Conservation (phyloP, 257 asterid genomes). For the Ligustrum vulgare region DNA sequence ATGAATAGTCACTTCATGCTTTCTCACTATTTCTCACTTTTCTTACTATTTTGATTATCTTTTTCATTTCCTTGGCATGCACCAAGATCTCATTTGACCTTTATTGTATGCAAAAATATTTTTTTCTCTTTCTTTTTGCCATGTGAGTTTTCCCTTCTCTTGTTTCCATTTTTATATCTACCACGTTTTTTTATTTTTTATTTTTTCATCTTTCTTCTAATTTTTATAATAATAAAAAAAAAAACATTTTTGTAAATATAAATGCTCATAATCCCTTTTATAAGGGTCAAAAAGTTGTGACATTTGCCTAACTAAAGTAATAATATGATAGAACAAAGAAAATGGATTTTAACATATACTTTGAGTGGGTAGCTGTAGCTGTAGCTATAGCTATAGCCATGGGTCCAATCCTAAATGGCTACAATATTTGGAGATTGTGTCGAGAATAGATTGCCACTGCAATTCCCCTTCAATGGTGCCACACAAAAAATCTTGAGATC, state of each 20-base stretch:
- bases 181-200: too few relatives aligned
- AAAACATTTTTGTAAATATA: neutral
- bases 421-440: conserved; percentile 3
- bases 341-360: neutral
- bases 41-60: neutral
- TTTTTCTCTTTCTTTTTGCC: neutral
- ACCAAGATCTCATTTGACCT: neutral
- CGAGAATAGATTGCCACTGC: conserved; percentile 27
- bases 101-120: neutral
- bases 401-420: conserved; percentile 24
- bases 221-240: too few relatives aligned
- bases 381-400: neutral
- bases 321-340: neutral
- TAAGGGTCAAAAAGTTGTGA: neutral
- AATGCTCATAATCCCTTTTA: neutral
- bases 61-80: neutral
- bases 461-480: conserved; percentile 20
- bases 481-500: conserved; percentile 24
- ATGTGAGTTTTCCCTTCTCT: too few relatives aligned
- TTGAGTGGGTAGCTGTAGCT: neutral
- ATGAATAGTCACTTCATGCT: too few relatives aligned
- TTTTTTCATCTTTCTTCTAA: too few relatives aligned
- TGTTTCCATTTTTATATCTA: too few relatives aligned
- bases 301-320: neutral
- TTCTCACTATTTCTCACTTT: too few relatives aligned